Percentiles rank a stretch among this genome's conserved stretches.
These are phyloP conservation scores for Jamesozyma jinghongensis DNA, from an alignment of 805 yeast genomes.

Conservation along the genomic window DNA sequence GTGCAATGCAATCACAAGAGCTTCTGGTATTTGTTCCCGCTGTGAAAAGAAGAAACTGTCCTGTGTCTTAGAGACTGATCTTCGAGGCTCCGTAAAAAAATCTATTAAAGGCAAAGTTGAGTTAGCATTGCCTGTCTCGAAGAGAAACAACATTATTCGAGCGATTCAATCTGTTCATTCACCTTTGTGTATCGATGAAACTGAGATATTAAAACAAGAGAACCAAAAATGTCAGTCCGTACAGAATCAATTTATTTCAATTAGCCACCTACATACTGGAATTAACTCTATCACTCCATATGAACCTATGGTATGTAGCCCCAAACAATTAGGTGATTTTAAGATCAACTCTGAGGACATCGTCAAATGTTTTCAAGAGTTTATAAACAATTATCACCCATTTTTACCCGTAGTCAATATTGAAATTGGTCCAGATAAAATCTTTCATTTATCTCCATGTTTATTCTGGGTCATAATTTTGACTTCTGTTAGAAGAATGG, in stretches of 20 bases:
- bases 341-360: constrained; percentile 51
- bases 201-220: too few relatives aligned
- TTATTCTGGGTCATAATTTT: constrained; percentile 91
- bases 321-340: constrained; percentile 63
- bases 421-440: constrained; percentile 66
- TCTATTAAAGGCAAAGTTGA: too few relatives aligned
- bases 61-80: too few relatives aligned
- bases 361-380: constrained; percentile 54
- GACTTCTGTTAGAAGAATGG: constrained; percentile 60
- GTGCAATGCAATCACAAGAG: constrained; percentile 70
- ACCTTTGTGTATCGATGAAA: too few relatives aligned
- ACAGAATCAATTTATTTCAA: too few relatives aligned
- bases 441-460: constrained; percentile 76
- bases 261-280: too few relatives aligned
- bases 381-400: constrained; percentile 66
- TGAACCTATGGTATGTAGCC: constrained; percentile 35
- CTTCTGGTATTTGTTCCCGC: constrained; percentile 73
- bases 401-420: constrained; percentile 83
- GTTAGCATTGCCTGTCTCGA: too few relatives aligned
- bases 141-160: too few relatives aligned
- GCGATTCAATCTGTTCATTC: too few relatives aligned
- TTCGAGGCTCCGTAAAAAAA: too few relatives aligned
- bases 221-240: too few relatives aligned
- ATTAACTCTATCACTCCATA: not conserved
- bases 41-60: constrained; percentile 59